These are phyloP conservation scores for Mycena olivaceomarginata DNA, from an alignment of 768 basidiomycete species.

Conservation along the genomic window DNA sequence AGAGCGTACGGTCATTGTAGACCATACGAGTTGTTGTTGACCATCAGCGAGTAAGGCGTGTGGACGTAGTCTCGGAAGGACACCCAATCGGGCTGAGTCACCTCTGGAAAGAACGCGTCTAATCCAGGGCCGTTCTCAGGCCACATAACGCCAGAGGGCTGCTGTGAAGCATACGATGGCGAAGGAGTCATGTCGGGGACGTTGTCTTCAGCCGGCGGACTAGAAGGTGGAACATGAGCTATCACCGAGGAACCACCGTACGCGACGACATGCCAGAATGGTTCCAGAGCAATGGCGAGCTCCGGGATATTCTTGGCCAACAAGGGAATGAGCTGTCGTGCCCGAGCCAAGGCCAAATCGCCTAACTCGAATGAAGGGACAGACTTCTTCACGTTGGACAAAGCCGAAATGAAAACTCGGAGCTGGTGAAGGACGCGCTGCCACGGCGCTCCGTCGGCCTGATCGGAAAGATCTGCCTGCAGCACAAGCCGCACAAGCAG, in stretches of 20 bases:
- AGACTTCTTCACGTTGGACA: conserved; percentile 37
- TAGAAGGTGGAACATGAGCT: not conserved
- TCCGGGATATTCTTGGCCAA: conserved; percentile 43
- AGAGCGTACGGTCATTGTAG: conserved; percentile 25
- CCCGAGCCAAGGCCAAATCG: conserved; percentile 42
- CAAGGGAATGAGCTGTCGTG: conserved; percentile 42
- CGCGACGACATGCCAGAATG: conserved; percentile 34
- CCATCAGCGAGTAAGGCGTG: conserved; percentile 34
- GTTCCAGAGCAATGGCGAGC: conserved; percentile 42
- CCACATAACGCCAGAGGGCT: conserved; percentile 34
- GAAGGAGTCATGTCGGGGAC: conserved; percentile 12
- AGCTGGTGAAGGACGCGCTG: conserved; percentile 42
- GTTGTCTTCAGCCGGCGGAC: conserved; percentile 25
- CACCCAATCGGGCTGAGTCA: conserved; percentile 45
- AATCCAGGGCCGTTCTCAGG: conserved; percentile 41
- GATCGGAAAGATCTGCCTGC: conserved; percentile 39
- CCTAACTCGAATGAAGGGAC: conserved; percentile 43
- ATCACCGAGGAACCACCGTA: conserved; percentile 11
- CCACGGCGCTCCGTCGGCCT: conserved; percentile 41
- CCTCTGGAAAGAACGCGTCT: conserved; percentile 45
- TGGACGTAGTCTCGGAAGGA: conserved; percentile 45
- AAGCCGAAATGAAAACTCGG: conserved; percentile 41
- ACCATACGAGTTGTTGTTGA: conserved; percentile 37
- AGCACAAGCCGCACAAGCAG: conserved; percentile 44
- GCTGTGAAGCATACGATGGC: conserved; percentile 11